Percentiles rank a stretch among this genome's conserved stretches.
These are phyloP conservation scores for Trypanosoma avium DNA, from an alignment of 208 protist species.

Conservation along the genomic window DNA sequence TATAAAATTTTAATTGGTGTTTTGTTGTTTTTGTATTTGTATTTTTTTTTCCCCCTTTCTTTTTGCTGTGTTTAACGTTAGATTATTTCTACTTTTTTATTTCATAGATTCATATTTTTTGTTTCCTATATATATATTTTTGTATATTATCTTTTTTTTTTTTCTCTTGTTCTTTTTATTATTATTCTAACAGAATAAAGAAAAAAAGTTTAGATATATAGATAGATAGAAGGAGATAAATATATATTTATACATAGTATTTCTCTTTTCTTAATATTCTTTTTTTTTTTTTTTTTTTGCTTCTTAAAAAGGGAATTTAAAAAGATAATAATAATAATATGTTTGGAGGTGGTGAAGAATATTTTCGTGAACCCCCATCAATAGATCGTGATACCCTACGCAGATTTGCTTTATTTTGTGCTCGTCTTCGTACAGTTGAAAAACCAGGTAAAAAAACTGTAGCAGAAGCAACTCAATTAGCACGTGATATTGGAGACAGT, in stretches of 20 bases:
- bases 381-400: constrained; percentile 80
- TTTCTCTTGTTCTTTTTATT: background rate
- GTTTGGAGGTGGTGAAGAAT: constrained; percentile 91
- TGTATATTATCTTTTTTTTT: background rate
- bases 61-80: no score
- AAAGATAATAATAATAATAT: no score
- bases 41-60: no score
- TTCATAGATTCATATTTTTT: no score
- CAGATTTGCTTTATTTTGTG: constrained; percentile 77
- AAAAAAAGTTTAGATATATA: no score
- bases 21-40: background rate
- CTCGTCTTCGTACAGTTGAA: constrained; percentile 60
- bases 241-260: no score
- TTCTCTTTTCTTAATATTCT: background rate
- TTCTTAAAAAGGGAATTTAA: background rate
- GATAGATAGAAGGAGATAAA: no score
- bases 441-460: constrained; percentile 82
- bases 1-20: constrained; percentile 18
- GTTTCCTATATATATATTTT: no score
- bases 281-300: background rate
- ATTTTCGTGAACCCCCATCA: constrained; percentile 81
- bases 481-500: constrained; percentile 72
- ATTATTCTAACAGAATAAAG: no score
- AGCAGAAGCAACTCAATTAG: constrained; percentile 42
- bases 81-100: no score